These are phyloP conservation scores for Basipetospora sp. DNA, from an alignment of 2,329 filamentous ascomycete species.

Conservation along the genomic window DNA sequence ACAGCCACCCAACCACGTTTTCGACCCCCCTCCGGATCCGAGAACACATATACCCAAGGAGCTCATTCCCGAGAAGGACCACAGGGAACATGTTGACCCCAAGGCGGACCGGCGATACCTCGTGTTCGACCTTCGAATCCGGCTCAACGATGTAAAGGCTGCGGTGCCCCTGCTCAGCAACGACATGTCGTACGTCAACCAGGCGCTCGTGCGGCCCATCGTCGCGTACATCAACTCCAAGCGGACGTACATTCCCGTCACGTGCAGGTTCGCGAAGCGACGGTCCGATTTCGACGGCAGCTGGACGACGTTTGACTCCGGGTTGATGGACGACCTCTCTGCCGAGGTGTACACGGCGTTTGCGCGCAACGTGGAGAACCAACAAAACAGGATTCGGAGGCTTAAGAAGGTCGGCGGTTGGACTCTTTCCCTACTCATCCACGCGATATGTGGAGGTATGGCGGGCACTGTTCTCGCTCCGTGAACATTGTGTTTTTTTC, in stretches of 20 bases:
- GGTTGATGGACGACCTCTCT: slow-evolving; percentile 82
- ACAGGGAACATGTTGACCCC: neutral
- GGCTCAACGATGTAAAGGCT: slow-evolving; percentile 87
- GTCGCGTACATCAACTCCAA: slow-evolving; percentile 96
- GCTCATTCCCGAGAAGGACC: slow-evolving; percentile 5
- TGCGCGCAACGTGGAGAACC: slow-evolving; percentile 76
- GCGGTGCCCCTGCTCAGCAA: slow-evolving; percentile 83
- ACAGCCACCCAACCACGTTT: neutral
- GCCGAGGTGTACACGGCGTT: slow-evolving; percentile 93
- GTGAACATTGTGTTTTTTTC: too few species aligned
- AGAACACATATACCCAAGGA: slow-evolving; percentile 8
- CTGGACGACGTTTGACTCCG: slow-evolving; percentile 89
- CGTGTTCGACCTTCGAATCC: slow-evolving; percentile 86
- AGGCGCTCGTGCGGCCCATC: slow-evolving; percentile 85
- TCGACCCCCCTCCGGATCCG: neutral
- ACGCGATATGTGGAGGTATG: slow-evolving; percentile 89
- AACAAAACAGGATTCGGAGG: slow-evolving; percentile 68
- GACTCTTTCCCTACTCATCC: slow-evolving; percentile 82
- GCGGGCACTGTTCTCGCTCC: slow-evolving; percentile 51
- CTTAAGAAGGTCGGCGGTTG: slow-evolving; percentile 95
- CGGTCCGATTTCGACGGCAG: slow-evolving; percentile 82
- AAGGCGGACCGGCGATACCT: slow-evolving; percentile 61
- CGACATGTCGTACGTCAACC: slow-evolving; percentile 89
- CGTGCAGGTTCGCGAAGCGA: slow-evolving; percentile 84
- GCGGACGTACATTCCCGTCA: slow-evolving; percentile 87